Percentiles rank a stretch among this genome's conserved stretches.
Conservation (phyloP, 768 basidiomycete genomes). For the Tephrocybe rancida region DNA sequence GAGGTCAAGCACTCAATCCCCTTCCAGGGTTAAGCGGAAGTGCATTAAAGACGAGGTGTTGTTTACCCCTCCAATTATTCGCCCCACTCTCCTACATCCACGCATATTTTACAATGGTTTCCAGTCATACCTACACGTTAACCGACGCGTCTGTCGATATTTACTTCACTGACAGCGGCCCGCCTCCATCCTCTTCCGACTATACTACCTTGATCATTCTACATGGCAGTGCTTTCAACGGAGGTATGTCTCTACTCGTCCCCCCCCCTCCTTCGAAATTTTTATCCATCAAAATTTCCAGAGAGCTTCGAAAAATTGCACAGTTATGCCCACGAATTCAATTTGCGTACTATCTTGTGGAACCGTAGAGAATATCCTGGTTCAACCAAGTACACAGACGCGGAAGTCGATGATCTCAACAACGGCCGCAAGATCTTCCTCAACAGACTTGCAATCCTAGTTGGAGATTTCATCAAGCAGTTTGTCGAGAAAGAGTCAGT, state of each 20-base stretch:
- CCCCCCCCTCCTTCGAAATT: not conserved
- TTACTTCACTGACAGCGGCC: conserved; percentile 33
- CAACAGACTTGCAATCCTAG: conserved; percentile 24
- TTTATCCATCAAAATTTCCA: not conserved
- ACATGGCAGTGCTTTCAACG: conserved; percentile 35
- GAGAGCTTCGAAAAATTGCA: conserved; percentile 21
- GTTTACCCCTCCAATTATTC: no score
- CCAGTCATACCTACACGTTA: conserved; percentile 18
- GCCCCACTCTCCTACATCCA: no score
- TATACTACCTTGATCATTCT: conserved; percentile 36
- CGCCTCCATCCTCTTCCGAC: conserved; percentile 22
- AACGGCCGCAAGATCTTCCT: conserved; percentile 25
- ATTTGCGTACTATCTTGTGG: conserved; percentile 27
- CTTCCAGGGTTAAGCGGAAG: no score
- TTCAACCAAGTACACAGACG: conserved; percentile 31
- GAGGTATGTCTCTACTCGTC: conserved; percentile 23
- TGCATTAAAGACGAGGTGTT: no score
- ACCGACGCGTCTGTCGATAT: conserved; percentile 27
- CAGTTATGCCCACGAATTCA: conserved; percentile 18
- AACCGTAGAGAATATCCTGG: conserved; percentile 36
- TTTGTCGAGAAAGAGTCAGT: conserved; percentile 26
- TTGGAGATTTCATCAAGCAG: conserved; percentile 28
- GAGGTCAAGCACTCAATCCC: no score
- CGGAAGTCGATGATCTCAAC: conserved; percentile 29
- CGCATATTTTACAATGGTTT: not conserved